Conservation (phyloP, 108 stramenopile species). For the Fragilaria crotonensis region DNA sequence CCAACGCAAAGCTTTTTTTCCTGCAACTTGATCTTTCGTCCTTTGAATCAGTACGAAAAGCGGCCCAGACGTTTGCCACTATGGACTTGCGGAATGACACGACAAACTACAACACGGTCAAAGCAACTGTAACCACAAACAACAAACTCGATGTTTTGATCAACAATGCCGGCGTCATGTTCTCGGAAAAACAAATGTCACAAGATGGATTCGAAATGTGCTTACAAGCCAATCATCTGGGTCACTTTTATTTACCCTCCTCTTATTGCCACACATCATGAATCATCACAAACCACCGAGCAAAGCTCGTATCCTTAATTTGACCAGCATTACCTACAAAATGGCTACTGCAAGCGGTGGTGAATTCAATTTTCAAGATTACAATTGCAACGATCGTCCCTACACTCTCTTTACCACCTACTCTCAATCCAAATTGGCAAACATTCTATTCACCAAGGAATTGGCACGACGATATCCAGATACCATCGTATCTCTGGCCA, state of each 20-base stretch:
- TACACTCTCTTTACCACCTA: conserved; percentile 85
- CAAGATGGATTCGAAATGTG: conserved; percentile 66
- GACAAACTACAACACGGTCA: not conserved
- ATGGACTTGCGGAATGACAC: no score
- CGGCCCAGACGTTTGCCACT: conserved; percentile 11
- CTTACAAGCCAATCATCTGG: conserved; percentile 85
- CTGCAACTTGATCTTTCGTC: conserved; percentile 56
- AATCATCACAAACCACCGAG: conserved; percentile 7
- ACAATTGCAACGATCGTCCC: conserved; percentile 42
- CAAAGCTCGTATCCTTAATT: conserved; percentile 15
- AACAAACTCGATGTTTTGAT: conserved; percentile 55
- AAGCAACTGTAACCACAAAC: not conserved
- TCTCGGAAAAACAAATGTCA: conserved; percentile 33
- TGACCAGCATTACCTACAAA: conserved; percentile 43
- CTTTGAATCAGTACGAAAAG: conserved; percentile 40
- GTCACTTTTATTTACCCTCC: conserved; percentile 73
- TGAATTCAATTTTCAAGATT: conserved; percentile 70
- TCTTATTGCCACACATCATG: conserved; percentile 38
- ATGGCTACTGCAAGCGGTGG: conserved; percentile 3
- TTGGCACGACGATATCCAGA: conserved; percentile 36
- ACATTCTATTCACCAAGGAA: conserved; percentile 73
- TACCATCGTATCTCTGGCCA: conserved; percentile 18
- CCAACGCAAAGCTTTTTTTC: conserved; percentile 20
- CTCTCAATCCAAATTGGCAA: conserved; percentile 80
- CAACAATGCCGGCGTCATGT: conserved; percentile 88